Evolutionary conservation across 2,329 filamentous ascomycete species (phyloP), one percentile per base, ranked within the genome.

Genomic region (Pseudogymnoascus sp.): DNA sequence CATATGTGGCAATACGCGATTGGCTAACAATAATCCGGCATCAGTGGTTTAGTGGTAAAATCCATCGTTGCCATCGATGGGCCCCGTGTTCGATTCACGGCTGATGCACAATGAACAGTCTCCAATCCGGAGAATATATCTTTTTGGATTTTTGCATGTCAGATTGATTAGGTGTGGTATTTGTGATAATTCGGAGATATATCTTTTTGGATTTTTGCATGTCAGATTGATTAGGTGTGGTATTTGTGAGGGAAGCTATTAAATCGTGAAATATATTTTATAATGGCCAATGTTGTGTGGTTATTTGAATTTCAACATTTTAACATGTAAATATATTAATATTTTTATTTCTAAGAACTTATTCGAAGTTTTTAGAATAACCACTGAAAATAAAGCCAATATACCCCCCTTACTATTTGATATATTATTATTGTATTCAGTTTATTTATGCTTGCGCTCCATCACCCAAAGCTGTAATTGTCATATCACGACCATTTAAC

Each of bases 1-100:
- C 25, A 25, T 25, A 25, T 25, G 25, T 25, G 25, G 25, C 25
- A 25, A 25, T 25, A 25, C 25, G 25, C 3, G 25, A 14, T 35
- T 35, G 11, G 33, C 5, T 12, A 5, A 14, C 33, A 35, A 5
- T 0, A 35, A 35, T 33, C 11, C 1, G 2, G 58, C 58, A 60
- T 60, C 58, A 41, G 58, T 60, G 58, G 58, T 60, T 60, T 60
- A 60, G 58, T 60, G 58, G 58, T 60, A 60, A 70, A 72, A 73
- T 73, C 69, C 71, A 67, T 73, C 71, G 71, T 73, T 73, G 71
- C 71, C 71, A 72, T 73, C 71, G 71, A 72, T 68, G 70, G 68
- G 71, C 68, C 71, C 71, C 71, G 69, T 61, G 71, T 73, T 72
- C 71, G 69, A 72, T 72, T 72, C 70, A 58, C 68, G 69, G 69